Evolutionary conservation across 768 basidiomycete species (phyloP).

Genomic region (Flagelloscypha sp.): DNA sequence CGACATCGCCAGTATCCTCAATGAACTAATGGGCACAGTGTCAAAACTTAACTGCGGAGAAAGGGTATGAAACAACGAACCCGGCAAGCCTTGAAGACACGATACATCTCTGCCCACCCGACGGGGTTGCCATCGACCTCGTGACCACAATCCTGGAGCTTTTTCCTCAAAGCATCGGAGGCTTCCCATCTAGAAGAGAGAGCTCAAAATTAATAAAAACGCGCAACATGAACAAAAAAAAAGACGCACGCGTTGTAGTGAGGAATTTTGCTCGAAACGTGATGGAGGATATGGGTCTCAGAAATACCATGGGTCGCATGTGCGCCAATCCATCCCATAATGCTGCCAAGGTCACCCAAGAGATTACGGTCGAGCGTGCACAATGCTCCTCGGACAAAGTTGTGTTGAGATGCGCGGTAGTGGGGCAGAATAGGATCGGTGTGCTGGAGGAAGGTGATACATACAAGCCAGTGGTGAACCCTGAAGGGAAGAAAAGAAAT

Average conservation of each 20-base stretch:
- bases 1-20: conserved; percentile 52
- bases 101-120: conserved; percentile 39
- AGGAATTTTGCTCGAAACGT: conserved; percentile 58
- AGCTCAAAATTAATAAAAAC: neutral
- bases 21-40: conserved; percentile 34
- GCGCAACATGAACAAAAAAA: neutral
- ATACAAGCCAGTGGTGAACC: conserved; percentile 44
- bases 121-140: conserved; percentile 37
- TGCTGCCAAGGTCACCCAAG: conserved; percentile 39
- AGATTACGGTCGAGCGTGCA: conserved; percentile 47
- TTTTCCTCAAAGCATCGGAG: conserved; percentile 46
- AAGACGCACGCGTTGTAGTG: conserved; percentile 42
- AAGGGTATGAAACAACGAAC: conserved; percentile 9
- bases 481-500: neutral
- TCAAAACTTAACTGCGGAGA: neutral
- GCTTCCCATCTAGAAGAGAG: conserved; percentile 52
- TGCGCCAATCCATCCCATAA: conserved; percentile 49
- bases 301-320: conserved; percentile 51
- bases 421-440: conserved; percentile 53
- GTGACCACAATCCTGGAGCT: conserved; percentile 35
- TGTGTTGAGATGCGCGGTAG: conserved; percentile 43
- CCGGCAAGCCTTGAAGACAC: conserved; percentile 35
- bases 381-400: conserved; percentile 49
- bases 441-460: conserved; percentile 55
- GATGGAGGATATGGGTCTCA: conserved; percentile 57